Conservation (phyloP, 805 yeast genomes). For the Candida oleophila region DNA sequence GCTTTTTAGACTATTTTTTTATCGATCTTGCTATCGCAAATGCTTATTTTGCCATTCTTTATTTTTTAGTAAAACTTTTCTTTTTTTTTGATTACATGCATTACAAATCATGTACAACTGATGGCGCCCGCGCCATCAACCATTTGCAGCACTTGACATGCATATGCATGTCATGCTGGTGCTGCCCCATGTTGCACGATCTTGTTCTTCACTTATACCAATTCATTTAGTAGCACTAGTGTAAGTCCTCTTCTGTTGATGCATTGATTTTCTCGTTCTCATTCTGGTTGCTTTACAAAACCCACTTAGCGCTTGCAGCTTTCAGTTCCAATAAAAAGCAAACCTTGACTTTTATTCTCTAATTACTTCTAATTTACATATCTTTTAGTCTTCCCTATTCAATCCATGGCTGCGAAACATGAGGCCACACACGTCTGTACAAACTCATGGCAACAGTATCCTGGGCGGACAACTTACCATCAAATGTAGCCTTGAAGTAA, state of each 20-base stretch:
- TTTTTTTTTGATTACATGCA: neutral
- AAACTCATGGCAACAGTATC: slow-evolving; percentile 93
- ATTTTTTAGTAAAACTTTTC: neutral
- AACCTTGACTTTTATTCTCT: too few relatives aligned
- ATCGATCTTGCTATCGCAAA: too few relatives aligned
- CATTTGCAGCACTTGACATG: neutral
- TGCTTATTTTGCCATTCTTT: neutral
- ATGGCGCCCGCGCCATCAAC: neutral
- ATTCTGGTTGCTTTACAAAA: too few relatives aligned
- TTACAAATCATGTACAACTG: neutral
- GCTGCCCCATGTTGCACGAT: too few relatives aligned
- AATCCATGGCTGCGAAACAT: slow-evolving; percentile 33
- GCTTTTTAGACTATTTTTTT: too few relatives aligned
- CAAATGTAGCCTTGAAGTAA: slow-evolving; percentile 93
- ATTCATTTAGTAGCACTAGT: too few relatives aligned
- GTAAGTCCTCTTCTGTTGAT: too few relatives aligned
- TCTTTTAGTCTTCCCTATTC: slow-evolving; percentile 12
- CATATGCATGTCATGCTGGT: neutral
- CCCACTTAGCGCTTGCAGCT: too few relatives aligned
- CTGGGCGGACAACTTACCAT: slow-evolving; percentile 85
- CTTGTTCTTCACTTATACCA: too few relatives aligned
- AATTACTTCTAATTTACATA: too few relatives aligned
- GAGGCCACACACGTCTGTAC: slow-evolving; percentile 94
- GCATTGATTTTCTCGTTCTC: too few relatives aligned
- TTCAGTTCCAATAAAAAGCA: too few relatives aligned